These are phyloP conservation scores for Mortierella alpina DNA, from an alignment of 192 early-diverging fungal genomes.

Conservation along the genomic window DNA sequence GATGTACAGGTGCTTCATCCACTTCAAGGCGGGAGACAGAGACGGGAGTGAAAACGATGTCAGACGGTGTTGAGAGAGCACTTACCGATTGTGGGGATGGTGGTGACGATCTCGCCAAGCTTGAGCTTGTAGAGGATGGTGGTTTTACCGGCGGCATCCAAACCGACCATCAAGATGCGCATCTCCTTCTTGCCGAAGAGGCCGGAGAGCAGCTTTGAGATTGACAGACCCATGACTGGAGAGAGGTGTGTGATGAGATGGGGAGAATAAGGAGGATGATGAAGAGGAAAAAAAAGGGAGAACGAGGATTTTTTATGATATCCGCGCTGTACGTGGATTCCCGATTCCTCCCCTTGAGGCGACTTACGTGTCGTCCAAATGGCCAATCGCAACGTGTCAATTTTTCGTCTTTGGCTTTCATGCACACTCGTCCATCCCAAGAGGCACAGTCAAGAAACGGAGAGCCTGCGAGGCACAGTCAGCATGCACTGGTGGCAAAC, in stretches of 20 bases:
- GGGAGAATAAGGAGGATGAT: not conserved
- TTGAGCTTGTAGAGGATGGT: constrained; percentile 99
- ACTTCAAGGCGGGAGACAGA: not conserved
- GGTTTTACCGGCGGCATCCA: constrained; percentile 97
- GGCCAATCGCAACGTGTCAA: too few species aligned
- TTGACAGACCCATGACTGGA: constrained; percentile 83
- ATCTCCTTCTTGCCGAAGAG: constrained; percentile 94
- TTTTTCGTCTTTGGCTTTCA: too few species aligned
- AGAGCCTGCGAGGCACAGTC: too few species aligned
- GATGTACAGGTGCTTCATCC: too few species aligned
- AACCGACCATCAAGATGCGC: constrained; percentile 97
- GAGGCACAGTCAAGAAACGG: too few species aligned
- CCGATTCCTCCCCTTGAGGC: too few species aligned
- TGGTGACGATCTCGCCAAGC: constrained; percentile 98
- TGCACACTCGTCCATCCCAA: too few species aligned
- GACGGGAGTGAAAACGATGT: not conserved
- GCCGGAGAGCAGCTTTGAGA: constrained; percentile 80
- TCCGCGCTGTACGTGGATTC: too few species aligned
- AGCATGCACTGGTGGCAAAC: too few species aligned
- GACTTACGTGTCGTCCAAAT: too few species aligned
- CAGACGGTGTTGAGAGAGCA: not conserved
- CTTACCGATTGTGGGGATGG: constrained; percentile 97
- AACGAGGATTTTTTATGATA: not conserved
- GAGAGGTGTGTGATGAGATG: constrained; percentile 11
- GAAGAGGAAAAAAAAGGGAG: not conserved